These are phyloP conservation scores for Boletus patriciae DNA, from an alignment of 768 basidiomycete species.

Conservation along the genomic window DNA sequence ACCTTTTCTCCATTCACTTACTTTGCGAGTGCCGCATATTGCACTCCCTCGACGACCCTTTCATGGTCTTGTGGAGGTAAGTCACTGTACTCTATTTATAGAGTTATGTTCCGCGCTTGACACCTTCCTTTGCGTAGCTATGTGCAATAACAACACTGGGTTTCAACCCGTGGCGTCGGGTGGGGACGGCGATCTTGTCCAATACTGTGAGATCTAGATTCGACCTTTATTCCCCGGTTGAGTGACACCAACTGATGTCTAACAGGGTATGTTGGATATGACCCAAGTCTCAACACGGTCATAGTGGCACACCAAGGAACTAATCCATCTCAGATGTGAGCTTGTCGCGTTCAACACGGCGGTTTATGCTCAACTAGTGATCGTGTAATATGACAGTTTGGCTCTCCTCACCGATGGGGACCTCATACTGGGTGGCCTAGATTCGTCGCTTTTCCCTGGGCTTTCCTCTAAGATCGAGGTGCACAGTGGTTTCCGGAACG, in stretches of 20 bases:
- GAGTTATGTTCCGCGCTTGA: neutral
- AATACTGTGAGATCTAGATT: conserved; percentile 40
- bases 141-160: conserved; percentile 42
- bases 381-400: conserved; percentile 23
- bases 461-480: conserved; percentile 39
- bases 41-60: conserved; percentile 37
- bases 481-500: conserved; percentile 46
- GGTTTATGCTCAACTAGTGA: conserved; percentile 22
- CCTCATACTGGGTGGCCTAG: conserved; percentile 31
- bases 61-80: conserved; percentile 56
- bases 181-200: conserved; percentile 41
- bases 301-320: conserved; percentile 39
- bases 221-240: too few species aligned
- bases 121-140: conserved; percentile 19
- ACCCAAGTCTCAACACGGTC: conserved; percentile 34
- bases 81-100: neutral
- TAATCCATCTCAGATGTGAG: conserved; percentile 31
- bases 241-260: neutral
- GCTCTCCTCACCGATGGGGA: conserved; percentile 42
- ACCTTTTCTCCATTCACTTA: conserved; percentile 47
- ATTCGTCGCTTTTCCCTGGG: conserved; percentile 48
- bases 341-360: conserved; percentile 39
- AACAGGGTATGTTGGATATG: conserved; percentile 40
- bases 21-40: conserved; percentile 52
- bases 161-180: conserved; percentile 48